These are phyloP conservation scores for Xylaria sp. DNA, from an alignment of 2,329 filamentous ascomycete species.

Conservation along the genomic window DNA sequence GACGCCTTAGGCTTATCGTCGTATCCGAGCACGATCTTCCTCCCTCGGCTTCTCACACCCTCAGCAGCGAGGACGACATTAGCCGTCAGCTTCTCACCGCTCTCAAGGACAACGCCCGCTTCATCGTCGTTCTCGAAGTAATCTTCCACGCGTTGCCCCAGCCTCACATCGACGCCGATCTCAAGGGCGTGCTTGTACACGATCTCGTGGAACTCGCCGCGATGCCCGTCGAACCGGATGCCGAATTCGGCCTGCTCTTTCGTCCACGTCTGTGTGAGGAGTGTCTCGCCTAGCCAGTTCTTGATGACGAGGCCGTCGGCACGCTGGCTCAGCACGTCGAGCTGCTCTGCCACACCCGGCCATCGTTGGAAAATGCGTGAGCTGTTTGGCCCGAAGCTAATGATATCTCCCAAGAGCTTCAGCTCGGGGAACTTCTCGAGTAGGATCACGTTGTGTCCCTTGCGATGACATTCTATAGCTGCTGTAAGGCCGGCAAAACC, in stretches of 20 bases:
- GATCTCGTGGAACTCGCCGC: constrained; percentile 63
- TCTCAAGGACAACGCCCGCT: constrained; percentile 43
- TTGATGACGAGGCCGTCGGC: constrained; percentile 60
- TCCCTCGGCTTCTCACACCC: constrained; percentile 59
- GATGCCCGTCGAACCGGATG: constrained; percentile 64
- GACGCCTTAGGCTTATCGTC: constrained; percentile 57
- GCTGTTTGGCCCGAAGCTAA: constrained; percentile 67
- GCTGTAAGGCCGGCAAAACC: constrained; percentile 70
- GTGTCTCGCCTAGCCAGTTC: constrained; percentile 62
- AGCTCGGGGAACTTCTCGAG: constrained; percentile 60
- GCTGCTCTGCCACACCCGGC: constrained; percentile 59
- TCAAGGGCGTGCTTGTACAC: constrained; percentile 63
- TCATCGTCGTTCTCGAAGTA: constrained; percentile 56
- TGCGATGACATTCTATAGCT: constrained; percentile 68
- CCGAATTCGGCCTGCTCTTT: constrained; percentile 54
- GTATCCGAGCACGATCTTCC: constrained; percentile 59
- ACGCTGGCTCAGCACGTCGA: constrained; percentile 61
- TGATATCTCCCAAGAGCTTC: constrained; percentile 60
- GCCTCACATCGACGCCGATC: constrained; percentile 61
- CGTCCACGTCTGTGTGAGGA: constrained; percentile 60
- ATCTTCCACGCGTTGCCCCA: constrained; percentile 57
- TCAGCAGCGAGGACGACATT: constrained; percentile 56
- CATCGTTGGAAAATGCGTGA: constrained; percentile 68
- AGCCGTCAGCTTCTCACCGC: constrained; percentile 55
- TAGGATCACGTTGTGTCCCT: constrained; percentile 61